These are phyloP conservation scores for Cucurbitaria berberidis DNA, from an alignment of 2,329 filamentous ascomycete genomes.

Conservation along the genomic window DNA sequence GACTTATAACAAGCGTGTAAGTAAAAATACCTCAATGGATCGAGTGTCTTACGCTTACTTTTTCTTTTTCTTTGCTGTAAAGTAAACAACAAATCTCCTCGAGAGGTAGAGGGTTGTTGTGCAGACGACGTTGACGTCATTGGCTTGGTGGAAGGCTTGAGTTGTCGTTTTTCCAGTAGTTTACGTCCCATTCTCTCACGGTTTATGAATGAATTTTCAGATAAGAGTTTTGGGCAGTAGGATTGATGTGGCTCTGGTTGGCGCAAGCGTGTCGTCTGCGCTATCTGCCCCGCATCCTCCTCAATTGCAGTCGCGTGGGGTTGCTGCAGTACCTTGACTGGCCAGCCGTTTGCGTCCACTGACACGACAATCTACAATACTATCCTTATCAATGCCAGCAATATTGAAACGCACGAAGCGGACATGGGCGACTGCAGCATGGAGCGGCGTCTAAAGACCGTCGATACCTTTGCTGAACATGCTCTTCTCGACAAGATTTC, in stretches of 20 bases:
- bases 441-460: not conserved
- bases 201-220: not conserved
- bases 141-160: not conserved
- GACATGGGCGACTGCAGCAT: not conserved
- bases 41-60: not conserved
- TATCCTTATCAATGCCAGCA: not conserved
- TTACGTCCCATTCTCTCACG: not conserved
- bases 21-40: not conserved
- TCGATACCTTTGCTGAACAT: not conserved
- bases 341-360: not conserved
- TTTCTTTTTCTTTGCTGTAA: not conserved
- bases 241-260: not conserved
- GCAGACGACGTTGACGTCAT: conserved; percentile 3
- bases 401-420: not conserved
- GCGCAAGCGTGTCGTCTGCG: not conserved
- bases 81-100: conserved; percentile 2
- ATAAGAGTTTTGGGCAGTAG: not conserved
- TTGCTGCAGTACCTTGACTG: not conserved
- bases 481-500: not conserved
- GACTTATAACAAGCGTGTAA: conserved; percentile 4
- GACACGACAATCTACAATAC: not conserved
- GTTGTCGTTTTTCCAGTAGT: not conserved
- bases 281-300: conserved; percentile 7
- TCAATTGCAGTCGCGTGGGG: conserved; percentile 7
- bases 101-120: not conserved